Base-by-base conservation (phyloP, 2,329 filamentous ascomycete genomes). In the Phialophora expanda region DNA sequence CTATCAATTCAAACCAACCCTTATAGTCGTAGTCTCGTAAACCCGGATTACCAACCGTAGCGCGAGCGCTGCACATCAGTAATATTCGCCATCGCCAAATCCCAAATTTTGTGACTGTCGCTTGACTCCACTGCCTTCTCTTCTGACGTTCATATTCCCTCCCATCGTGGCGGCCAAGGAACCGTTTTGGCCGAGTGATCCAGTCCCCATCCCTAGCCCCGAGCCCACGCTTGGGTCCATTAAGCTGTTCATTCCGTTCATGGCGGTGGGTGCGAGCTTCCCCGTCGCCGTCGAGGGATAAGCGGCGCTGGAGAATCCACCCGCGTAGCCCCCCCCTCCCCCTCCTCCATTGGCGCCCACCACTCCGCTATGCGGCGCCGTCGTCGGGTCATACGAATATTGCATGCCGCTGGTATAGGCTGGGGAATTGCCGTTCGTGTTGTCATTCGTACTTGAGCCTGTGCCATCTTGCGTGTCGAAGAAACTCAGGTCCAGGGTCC, bases 401-500 rank as follows among this genome's bases (percentile, higher is more conserved):
- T 53, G 63, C 30, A 56, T 20, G 1, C 66, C 66, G 38, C 34
- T 17, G 34, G 41, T 59, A 57, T 59, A 59, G 2, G 51, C 56
- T 3, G 66, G 66, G n/a, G 66, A 68, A 53, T 62, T 69, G 20
- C 57, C 61, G 55, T 62, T 62, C 26, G 64, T 66, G 30, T 61
- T 54, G 53, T n/a, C 26, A 38, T 58, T 28, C 20, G 53, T 44
- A 9, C 53, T 51, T 48, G 44, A 53, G 24, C 50, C 53, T 28
- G 55, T 55, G 50, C 62, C 64, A 56, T 65, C 60, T 26, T 46
- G 58, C 5, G 55, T 60, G 41, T 67, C 68, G 26, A 68, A 68
- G 64, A 68, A 66, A 8, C 55, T 66, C n/a, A 69, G 34, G 30
- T 68, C 67, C 28, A 72, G 58, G 11, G 53, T 66, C 4, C 59